phyloP scores from a whole-genome alignment of 2,329 filamentous ascomycete species.

The Arthrobotrys entomopaga region DNA sequence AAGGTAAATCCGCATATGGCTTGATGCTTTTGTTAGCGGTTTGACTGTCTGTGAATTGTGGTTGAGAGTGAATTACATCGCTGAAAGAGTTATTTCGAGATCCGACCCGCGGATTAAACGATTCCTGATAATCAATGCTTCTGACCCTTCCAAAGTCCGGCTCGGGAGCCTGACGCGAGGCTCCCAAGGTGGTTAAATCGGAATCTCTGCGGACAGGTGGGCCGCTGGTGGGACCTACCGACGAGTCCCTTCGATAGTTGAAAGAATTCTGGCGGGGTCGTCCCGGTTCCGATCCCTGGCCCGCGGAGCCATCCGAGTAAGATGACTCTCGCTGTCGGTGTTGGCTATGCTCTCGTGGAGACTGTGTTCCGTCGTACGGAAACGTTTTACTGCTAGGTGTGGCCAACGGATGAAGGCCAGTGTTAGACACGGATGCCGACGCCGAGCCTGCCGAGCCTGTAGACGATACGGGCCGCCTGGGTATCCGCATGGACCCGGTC shows the following conservation, averaged over 20 bases:
- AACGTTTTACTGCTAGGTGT: slow-evolving; percentile 23
- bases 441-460: slow-evolving; percentile 39
- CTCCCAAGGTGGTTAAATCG: slow-evolving; percentile 25
- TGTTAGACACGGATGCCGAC: slow-evolving; percentile 30
- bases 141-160: slow-evolving; percentile 4
- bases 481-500: slow-evolving; percentile 39
- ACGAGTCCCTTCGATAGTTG: slow-evolving; percentile 38
- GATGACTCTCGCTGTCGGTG: slow-evolving; percentile 35
- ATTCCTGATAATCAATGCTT: slow-evolving; percentile 25
- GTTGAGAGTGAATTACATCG: slow-evolving; percentile 21
- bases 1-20: slow-evolving; percentile 40
- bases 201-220: slow-evolving; percentile 30
- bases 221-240: slow-evolving; percentile 18
- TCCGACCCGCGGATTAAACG: slow-evolving; percentile 24
- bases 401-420: slow-evolving; percentile 28
- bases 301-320: slow-evolving; percentile 39
- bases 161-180: slow-evolving; percentile 29
- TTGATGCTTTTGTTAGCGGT: slow-evolving; percentile 12
- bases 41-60: neutral
- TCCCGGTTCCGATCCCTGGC: slow-evolving; percentile 42
- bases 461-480: slow-evolving; percentile 43
- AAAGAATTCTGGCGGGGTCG: slow-evolving; percentile 11
- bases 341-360: slow-evolving; percentile 34
- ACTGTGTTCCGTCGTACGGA: slow-evolving; percentile 27
- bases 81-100: slow-evolving; percentile 36